These are phyloP conservation scores for Hanseniaspora mollemarum DNA, from an alignment of 805 yeast species.

Conservation along the genomic window DNA sequence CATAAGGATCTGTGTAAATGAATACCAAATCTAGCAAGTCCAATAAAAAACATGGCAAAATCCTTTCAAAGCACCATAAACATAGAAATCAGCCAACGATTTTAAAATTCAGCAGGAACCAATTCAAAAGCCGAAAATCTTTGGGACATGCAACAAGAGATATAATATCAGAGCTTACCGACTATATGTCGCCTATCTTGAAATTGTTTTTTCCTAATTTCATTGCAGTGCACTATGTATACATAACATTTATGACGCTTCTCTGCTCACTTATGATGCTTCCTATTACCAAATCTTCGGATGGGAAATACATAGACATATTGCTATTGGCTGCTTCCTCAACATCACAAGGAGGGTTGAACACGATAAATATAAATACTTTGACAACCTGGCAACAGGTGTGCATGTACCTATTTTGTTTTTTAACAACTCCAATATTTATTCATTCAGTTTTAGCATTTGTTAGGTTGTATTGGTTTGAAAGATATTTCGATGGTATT, in stretches of 20 bases:
- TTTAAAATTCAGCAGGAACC: constrained; percentile 17
- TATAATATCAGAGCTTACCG: constrained; percentile 28
- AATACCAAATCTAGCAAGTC: background rate
- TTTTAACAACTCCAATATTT: constrained; percentile 74
- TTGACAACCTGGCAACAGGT: constrained; percentile 71
- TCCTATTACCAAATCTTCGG: constrained; percentile 47
- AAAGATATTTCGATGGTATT: constrained; percentile 73
- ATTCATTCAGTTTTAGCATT: constrained; percentile 71
- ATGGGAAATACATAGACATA: constrained; percentile 55
- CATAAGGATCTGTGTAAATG: too few species aligned
- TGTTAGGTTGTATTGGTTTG: constrained; percentile 79
- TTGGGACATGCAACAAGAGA: constrained; percentile 34
- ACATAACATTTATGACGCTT: constrained; percentile 49
- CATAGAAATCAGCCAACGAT: constrained; percentile 23
- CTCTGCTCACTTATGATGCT: constrained; percentile 65
- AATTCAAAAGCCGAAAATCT: constrained; percentile 27
- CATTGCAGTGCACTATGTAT: constrained; percentile 58
- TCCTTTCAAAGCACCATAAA: background rate
- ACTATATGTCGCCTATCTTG: constrained; percentile 29
- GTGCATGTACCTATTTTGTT: constrained; percentile 47
- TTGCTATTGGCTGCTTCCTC: constrained; percentile 68
- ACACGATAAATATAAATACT: constrained; percentile 58
- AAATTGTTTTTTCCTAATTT: constrained; percentile 36
- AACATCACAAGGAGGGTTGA: constrained; percentile 83
- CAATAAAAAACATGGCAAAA: background rate